These are phyloP conservation scores for Podaxis sp. DNA, from an alignment of 768 basidiomycete genomes.

Conservation along the genomic window DNA sequence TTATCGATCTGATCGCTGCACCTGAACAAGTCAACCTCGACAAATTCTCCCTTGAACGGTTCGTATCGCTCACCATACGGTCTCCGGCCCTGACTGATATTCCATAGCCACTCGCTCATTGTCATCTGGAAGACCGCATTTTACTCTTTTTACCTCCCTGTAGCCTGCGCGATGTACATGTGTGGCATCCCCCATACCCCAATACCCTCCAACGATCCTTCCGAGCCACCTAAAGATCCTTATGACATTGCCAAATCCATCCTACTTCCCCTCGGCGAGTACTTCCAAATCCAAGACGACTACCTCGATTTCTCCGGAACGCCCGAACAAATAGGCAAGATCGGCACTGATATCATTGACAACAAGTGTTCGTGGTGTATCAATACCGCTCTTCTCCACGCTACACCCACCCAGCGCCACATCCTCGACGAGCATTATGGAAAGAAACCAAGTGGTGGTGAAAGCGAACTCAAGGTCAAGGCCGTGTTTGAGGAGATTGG, in stretches of 20 bases:
- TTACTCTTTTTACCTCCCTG: slow-evolving; percentile 98
- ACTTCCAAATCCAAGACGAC: slow-evolving; percentile 99
- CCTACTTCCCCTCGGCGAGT: slow-evolving; percentile 91
- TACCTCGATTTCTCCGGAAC: slow-evolving; percentile 91
- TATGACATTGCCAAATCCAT: slow-evolving; percentile 79
- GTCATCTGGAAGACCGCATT: slow-evolving; percentile 97
- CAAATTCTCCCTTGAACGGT: slow-evolving; percentile 89
- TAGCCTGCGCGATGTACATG: slow-evolving; percentile 90
- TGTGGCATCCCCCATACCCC: slow-evolving; percentile 51
- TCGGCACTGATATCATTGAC: slow-evolving; percentile 97
- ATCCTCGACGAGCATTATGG: slow-evolving; percentile 59
- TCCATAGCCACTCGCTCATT: slow-evolving; percentile 78
- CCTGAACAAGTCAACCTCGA: slow-evolving; percentile 90
- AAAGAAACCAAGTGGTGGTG: slow-evolving; percentile 53
- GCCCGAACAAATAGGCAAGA: slow-evolving; percentile 91
- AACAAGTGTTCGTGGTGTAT: slow-evolving; percentile 99
- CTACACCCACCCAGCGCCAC: slow-evolving; percentile 51
- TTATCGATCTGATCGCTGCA: slow-evolving; percentile 94
- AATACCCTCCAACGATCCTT: slow-evolving; percentile 32
- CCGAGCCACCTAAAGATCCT: slow-evolving; percentile 19
- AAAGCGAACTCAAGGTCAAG: slow-evolving; percentile 43
- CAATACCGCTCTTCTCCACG: slow-evolving; percentile 75
- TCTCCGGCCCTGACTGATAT: neutral
- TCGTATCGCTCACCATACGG: slow-evolving; percentile 20
- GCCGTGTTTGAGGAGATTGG: slow-evolving; percentile 72